Percentiles rank a stretch among this genome's conserved stretches.
phyloP scores from a whole-genome alignment of 257 asterid genomes.

The Ajuga chamaepitys region DNA sequence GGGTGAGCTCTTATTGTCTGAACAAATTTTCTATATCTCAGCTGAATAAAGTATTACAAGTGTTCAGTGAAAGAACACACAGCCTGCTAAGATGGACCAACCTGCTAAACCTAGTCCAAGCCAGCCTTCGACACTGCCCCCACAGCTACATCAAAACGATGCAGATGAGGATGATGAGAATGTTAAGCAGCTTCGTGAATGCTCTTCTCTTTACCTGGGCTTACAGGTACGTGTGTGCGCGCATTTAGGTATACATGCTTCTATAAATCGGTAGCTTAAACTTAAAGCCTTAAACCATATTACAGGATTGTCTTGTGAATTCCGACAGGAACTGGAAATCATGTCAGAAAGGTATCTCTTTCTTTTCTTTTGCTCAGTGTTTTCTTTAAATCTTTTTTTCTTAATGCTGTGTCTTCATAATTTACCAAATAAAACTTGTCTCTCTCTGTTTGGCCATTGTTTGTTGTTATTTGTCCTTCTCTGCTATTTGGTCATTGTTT shows the following conservation, averaged over 20 bases:
- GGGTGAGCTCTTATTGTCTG: neutral
- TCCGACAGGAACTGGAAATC: conserved; percentile 62
- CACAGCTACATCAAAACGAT: conserved; percentile 38
- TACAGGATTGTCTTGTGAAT: conserved; percentile 64
- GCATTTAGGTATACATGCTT: neutral
- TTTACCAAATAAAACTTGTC: neutral
- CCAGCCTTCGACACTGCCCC: conserved; percentile 14
- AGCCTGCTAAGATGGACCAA: conserved; percentile 5
- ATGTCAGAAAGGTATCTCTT: conserved; percentile 51
- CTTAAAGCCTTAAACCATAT: neutral
- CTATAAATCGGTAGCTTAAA: conserved; percentile 7
- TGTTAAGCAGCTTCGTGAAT: conserved; percentile 69
- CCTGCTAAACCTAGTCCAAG: conserved; percentile 9
- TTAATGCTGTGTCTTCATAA: too few relatives aligned
- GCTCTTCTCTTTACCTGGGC: conserved; percentile 60
- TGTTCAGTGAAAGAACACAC: too few relatives aligned
- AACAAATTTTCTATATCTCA: neutral
- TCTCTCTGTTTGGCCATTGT: neutral
- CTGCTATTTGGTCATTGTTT: neutral
- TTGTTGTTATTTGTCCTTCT: too few relatives aligned
- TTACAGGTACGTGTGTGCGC: conserved; percentile 41
- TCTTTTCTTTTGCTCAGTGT: neutral
- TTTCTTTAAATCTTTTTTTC: neutral
- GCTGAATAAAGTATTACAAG: too few relatives aligned
- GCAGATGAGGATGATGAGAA: conserved; percentile 65